Percentiles rank a stretch among this genome's conserved stretches.
Conservation (phyloP, 345 rosid species). For the Xanthoceras sorbifolium region DNA sequence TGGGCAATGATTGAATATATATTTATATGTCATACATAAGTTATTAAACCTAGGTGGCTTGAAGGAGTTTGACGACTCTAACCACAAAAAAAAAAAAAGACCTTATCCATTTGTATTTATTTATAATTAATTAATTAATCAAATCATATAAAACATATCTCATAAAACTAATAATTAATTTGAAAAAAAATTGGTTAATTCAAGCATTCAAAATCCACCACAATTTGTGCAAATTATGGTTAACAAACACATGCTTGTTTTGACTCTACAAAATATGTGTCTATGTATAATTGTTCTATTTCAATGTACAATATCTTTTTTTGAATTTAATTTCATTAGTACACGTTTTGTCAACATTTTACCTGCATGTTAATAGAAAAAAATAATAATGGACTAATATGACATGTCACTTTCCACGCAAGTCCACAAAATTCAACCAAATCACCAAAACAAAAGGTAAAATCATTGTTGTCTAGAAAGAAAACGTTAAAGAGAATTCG, state of each 20-base stretch:
- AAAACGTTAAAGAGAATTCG: neutral
- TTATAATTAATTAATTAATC: no score
- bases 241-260: slow-evolving; percentile 2
- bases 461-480: neutral
- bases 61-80: no score
- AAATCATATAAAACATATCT: neutral
- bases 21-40: no score
- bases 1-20: no score
- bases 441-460: neutral
- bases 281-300: neutral
- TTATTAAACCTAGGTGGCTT: no score
- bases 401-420: neutral
- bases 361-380: neutral
- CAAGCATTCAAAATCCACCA: neutral
- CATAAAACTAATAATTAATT: neutral
- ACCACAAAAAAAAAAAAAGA: no score
- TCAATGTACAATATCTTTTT: neutral
- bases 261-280: neutral
- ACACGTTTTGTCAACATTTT: neutral
- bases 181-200: neutral
- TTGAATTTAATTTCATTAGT: neutral
- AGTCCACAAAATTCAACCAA: neutral
- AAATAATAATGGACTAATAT: neutral
- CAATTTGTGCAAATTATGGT: neutral
- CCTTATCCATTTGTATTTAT: no score